These are phyloP conservation scores for Blepharisma japonicum DNA, from an alignment of 73 alveolate species.

Conservation along the genomic window DNA sequence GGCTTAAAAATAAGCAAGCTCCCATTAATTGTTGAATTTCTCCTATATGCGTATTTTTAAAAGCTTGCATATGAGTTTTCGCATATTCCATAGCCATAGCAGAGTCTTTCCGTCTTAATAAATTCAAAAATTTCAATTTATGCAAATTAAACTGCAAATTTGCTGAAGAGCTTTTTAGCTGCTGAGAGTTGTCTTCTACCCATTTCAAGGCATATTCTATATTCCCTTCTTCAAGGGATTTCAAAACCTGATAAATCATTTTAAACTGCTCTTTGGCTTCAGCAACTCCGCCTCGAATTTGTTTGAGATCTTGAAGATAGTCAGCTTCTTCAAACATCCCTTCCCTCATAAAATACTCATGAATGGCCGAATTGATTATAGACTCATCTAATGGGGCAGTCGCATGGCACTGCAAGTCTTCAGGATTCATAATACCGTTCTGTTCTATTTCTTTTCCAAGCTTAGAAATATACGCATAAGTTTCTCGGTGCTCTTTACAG, in stretches of 20 bases:
- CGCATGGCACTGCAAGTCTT: neutral
- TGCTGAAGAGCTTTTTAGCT: neutral
- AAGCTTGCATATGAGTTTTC: neutral
- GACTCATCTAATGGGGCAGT: neutral
- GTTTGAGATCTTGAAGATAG: neutral
- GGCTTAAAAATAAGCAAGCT: neutral
- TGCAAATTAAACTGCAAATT: constrained; percentile 1
- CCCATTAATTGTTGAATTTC: constrained; percentile 3
- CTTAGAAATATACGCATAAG: neutral
- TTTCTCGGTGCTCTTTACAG: neutral
- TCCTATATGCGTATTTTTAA: neutral
- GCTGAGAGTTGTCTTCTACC: neutral
- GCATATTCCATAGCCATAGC: neutral
- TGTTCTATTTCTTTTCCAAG: constrained; percentile 17
- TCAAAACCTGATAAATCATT: neutral
- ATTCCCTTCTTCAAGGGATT: constrained; percentile 17
- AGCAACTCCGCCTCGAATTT: neutral
- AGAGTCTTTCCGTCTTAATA: neutral
- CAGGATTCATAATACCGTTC: neutral
- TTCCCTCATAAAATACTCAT: constrained; percentile 2
- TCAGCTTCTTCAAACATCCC: constrained; percentile 22
- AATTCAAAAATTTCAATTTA: neutral
- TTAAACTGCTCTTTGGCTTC: neutral
- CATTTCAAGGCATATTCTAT: neutral
- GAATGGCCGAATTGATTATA: neutral